Percentiles rank a stretch among this genome's conserved stretches.
phyloP scores from a whole-genome alignment of 768 basidiomycete species.

The Tulasnella sp. region DNA sequence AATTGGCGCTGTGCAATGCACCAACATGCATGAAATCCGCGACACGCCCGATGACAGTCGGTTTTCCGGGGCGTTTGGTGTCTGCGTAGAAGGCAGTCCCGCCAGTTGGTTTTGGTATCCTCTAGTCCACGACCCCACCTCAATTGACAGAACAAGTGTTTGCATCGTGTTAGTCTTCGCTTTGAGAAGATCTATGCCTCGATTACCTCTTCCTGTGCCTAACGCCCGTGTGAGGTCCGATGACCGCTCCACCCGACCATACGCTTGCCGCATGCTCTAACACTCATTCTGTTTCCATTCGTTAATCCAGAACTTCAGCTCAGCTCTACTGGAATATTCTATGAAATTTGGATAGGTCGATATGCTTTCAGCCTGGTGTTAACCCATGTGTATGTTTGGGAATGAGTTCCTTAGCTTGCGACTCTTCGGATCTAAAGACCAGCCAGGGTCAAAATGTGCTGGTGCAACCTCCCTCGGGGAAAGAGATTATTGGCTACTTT shows the following conservation, averaged over 20 bases:
- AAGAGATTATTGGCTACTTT: no score
- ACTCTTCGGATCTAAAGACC: background rate
- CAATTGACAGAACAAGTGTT: background rate
- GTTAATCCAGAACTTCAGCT: background rate
- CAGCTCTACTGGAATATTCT: background rate
- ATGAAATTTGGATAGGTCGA: background rate
- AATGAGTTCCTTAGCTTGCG: background rate
- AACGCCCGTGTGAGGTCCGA: background rate
- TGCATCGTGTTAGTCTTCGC: background rate
- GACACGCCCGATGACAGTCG: background rate
- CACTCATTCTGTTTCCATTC: background rate
- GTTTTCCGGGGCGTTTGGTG: background rate
- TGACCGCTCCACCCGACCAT: background rate
- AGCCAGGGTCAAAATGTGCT: background rate
- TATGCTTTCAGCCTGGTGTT: background rate
- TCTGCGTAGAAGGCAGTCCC: background rate
- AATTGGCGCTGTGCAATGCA: background rate
- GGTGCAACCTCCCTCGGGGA: no score
- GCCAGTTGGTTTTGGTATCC: background rate
- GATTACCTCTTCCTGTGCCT: background rate
- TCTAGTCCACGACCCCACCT: background rate
- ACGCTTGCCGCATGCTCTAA: background rate
- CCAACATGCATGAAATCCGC: background rate
- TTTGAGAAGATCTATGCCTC: background rate
- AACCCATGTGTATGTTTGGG: background rate